A percentile compares a stretch with the other conserved stretches of the same genome.
phyloP scores from a whole-genome alignment of 2,329 filamentous ascomycete genomes.

The Mycosphaerella sp. region DNA sequence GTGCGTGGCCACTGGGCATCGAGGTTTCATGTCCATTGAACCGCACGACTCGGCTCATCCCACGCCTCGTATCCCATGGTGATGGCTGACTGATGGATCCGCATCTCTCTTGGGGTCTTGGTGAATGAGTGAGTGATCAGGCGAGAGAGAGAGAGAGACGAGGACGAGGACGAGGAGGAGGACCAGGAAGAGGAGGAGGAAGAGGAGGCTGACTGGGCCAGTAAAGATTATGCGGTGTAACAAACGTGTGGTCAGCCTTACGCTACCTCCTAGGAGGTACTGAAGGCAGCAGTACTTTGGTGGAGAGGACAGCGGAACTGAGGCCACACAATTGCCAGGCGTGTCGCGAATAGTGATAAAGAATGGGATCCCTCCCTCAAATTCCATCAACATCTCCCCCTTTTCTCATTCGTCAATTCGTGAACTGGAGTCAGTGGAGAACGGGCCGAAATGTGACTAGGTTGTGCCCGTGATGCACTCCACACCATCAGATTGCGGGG shows the following conservation, averaged over 20 bases:
- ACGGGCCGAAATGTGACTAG: slow-evolving; percentile 6
- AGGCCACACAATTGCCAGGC: too few relatives aligned
- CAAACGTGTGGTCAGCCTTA: neutral
- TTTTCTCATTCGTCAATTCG: neutral
- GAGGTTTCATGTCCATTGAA: neutral
- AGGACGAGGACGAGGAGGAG: too few relatives aligned
- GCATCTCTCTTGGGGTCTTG: neutral
- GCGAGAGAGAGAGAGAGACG: too few relatives aligned
- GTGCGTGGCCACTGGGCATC: neutral
- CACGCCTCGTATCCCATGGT: slow-evolving; percentile 1
- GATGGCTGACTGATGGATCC: neutral
- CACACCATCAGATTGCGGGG: slow-evolving; percentile 1
- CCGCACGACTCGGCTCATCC: neutral
- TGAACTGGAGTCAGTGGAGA: neutral
- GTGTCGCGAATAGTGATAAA: too few relatives aligned
- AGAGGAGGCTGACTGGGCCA: neutral
- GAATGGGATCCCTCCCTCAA: too few relatives aligned
- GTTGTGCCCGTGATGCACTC: slow-evolving; percentile 5
- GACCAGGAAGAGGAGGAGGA: too few relatives aligned
- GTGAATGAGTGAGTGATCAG: too few relatives aligned
- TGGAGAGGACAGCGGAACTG: neutral
- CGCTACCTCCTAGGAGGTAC: too few relatives aligned
- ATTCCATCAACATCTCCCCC: too few relatives aligned
- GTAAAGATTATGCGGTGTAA: neutral
- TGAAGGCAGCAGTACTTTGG: neutral